Base-by-base conservation (phyloP, 495 filamentous ascomycete genomes). In the Tuber magnatum region DNA sequence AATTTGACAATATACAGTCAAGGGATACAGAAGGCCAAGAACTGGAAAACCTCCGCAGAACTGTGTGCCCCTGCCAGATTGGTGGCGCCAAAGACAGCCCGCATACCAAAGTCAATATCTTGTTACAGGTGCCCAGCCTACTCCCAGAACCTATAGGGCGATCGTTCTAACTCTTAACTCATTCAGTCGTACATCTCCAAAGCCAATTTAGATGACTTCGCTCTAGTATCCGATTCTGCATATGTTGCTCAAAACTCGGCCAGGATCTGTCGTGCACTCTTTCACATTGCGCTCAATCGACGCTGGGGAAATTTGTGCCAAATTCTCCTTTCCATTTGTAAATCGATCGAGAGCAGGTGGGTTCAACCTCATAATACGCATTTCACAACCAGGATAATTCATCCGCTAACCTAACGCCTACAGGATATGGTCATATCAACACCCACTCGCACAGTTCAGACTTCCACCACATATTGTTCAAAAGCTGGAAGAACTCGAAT, bases 181-280 rank as follows among this genome's bases (percentile, higher is more conserved):
- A 18, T 35, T 35, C 95, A 99, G 83, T 89, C 94, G 0, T 94
- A 97, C 82, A 98, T 99, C 77, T 97, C 94, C n/a, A 87, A 90
- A 73, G 92, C 89, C 0, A 90, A 90, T 77, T 86, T 96, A 18
- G 93, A 97, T 72, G 96, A 99, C 82, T 99, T 97, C 84, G 92
- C 94, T 10, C 83, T 99, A 41, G 88, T 91, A 1, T 97, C 94
- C 28, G 95, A 99, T 83, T 90, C 91, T 3, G 92, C 92, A 73
- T 99, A 99, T 83, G 93, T 99, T 41, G 92, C 96, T 2, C 95
- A 99, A 83, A 97, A 98, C 81, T 89, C 96, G 18, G 93, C 93
- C 3, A 90, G 95, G 83, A 98, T 99, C 72, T 97, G 94, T 83
- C 89, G 95, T 73, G 92, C 95, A 24, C 84, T 99, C 10, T 99